Base-by-base conservation (phyloP, 2,329 filamentous ascomycete species). In the Aureobasidium subglaciale region DNA sequence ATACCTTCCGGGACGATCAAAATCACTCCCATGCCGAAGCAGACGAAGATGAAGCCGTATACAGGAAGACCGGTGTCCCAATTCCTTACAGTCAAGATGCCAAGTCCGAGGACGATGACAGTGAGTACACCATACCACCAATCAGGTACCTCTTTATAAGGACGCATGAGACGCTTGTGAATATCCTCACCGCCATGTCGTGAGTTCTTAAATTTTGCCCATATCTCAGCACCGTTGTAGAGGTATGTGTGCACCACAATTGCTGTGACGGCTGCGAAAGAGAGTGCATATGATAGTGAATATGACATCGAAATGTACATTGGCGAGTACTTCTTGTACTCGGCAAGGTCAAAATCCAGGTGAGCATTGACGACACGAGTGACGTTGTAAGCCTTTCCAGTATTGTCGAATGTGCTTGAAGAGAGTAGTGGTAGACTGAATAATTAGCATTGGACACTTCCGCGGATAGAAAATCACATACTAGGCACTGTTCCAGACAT, bases 1-100 rank as follows among this genome's bases (percentile, higher is more conserved):
- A 95, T 93, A 60, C 88, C 89, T 60, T 92, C 90, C 15, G 89
- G 89, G 5, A 30, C 8, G 9, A 16, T 43, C 25, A 43, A n/a
- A 11, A 16, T 11, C 1, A 30, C 18, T 6, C n/a, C 7, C 24
- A 29, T 29, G 59, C 93, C 88, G 72, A 92, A 93, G 58, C 93
- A 84, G 50, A 90, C 70, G 25, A 84, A 82, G 60, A 87, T 90
- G 54, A 93, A 88, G 34, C 75, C 82, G 2, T 93, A 78, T 2
- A 88, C 32, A 37, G 16, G n/a, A 29, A 49, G 10, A 30, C n/a
- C 41, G 16, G 10, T 29, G 24, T 29, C 9, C 9, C n/a, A 3
- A 30, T 24, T 20, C 13, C 41, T 41, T n/a, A 41, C 18, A 18
- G 22, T 22, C 16, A 41, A 15, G 38, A 41, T 22, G 6, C 38